These are phyloP conservation scores for Pelargonium australe DNA, from an alignment of 441 rosid species.

Conservation along the genomic window DNA sequence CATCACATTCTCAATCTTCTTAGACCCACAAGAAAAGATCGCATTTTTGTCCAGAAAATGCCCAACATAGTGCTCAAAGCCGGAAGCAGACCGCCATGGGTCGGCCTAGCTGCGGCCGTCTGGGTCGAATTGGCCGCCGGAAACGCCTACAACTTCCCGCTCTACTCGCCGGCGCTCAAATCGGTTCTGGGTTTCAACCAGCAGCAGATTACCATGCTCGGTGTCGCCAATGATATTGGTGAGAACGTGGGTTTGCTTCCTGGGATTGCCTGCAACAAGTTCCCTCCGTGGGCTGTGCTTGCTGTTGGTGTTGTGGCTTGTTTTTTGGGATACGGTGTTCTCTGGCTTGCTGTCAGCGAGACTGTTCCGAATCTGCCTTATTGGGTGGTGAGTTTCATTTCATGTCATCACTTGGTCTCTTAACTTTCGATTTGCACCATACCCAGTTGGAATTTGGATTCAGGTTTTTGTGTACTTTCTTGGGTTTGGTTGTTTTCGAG, in stretches of 20 bases:
- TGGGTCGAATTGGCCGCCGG: slow-evolving; percentile 85
- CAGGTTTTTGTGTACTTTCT: background rate
- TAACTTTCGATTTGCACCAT: background rate
- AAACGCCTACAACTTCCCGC: slow-evolving; percentile 66
- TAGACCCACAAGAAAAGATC: background rate
- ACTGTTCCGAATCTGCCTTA: slow-evolving; percentile 59
- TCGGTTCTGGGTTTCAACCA: slow-evolving; percentile 72
- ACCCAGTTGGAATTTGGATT: background rate
- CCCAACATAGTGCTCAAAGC: slow-evolving; percentile 49
- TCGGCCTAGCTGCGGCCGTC: slow-evolving; percentile 84
- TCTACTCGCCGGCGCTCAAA: slow-evolving; percentile 73
- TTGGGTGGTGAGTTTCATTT: slow-evolving; percentile 59
- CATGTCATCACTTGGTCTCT: background rate
- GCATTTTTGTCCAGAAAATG: slow-evolving; percentile 30
- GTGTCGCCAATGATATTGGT: slow-evolving; percentile 92
- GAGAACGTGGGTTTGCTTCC: slow-evolving; percentile 79
- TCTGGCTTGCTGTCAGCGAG: slow-evolving; percentile 73
- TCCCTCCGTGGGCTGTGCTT: slow-evolving; percentile 81
- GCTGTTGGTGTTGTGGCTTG: slow-evolving; percentile 57
- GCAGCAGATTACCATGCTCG: slow-evolving; percentile 76
- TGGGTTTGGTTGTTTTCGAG: background rate
- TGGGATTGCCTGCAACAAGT: slow-evolving; percentile 76
- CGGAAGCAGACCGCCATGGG: slow-evolving; percentile 96
- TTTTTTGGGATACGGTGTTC: slow-evolving; percentile 80
- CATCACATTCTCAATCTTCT: background rate